Conservation (phyloP, 2,329 filamentous ascomycete genomes). For the Xylaria sp. region DNA sequence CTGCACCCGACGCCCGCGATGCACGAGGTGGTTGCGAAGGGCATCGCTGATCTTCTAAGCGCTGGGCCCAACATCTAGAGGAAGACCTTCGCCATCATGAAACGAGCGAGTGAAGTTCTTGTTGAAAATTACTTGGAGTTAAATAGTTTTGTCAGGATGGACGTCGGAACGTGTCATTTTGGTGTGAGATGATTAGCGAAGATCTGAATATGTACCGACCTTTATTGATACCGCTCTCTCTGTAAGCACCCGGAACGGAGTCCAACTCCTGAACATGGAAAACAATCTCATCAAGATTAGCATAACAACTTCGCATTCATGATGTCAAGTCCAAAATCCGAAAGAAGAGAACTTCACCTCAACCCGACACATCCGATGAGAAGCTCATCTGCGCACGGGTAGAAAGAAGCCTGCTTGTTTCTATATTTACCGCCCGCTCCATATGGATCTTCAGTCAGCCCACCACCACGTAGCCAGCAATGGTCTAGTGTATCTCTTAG, state of each 20-base stretch:
- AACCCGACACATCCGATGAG: neutral
- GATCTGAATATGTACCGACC: neutral
- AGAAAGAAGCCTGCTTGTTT: neutral
- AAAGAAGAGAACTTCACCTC: neutral
- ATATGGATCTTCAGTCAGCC: neutral
- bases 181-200: neutral
- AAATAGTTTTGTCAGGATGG: neutral
- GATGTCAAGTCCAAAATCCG: neutral
- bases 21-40: slow-evolving; percentile 53
- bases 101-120: neutral
- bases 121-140: neutral
- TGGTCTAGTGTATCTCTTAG: neutral
- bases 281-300: too few species aligned
- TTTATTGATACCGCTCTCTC: neutral
- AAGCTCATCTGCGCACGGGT: neutral
- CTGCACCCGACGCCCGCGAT: slow-evolving; percentile 60
- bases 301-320: too few species aligned
- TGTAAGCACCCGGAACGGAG: neutral
- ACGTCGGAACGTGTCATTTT: neutral
- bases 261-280: too few species aligned
- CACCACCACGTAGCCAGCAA: neutral
- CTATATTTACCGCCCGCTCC: neutral
- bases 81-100: too few species aligned
- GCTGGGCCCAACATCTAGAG: slow-evolving; percentile 37
- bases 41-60: slow-evolving; percentile 38